Conservation (phyloP, 139 green algal species). For the Mychonastes homosphaera region DNA sequence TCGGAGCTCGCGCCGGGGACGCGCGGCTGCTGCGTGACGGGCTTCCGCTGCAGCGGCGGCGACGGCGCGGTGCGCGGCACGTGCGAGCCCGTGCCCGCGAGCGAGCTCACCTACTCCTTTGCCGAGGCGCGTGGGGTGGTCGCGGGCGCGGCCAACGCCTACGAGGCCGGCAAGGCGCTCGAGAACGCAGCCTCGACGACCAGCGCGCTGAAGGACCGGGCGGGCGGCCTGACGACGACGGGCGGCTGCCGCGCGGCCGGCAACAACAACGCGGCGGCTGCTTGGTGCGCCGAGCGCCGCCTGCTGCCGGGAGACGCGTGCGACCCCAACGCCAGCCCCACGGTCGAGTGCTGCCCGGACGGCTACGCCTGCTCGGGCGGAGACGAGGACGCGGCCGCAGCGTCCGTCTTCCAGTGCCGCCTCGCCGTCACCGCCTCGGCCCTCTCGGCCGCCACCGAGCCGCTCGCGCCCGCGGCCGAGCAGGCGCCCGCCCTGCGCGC, state of each 20-base stretch:
- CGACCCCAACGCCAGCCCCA: conserved; percentile 9
- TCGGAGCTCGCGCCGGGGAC: conserved; percentile 8
- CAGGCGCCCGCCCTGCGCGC: neutral
- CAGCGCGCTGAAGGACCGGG: no score
- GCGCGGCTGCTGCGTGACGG: conserved; percentile 13
- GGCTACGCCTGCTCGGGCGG: conserved; percentile 5
- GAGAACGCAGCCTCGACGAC: neutral
- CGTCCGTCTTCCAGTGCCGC: neutral
- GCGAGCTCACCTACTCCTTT: conserved; percentile 4
- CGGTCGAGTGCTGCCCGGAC: conserved; percentile 17
- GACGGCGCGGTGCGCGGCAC: neutral
- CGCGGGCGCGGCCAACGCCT: neutral
- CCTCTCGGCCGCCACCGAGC: neutral
- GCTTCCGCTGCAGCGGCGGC: conserved; percentile 6
- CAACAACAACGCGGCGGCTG: conserved; percentile 1
- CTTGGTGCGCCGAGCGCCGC: no score
- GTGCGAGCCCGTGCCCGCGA: conserved; percentile 1
- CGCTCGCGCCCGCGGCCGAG: neutral
- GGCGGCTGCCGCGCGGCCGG: conserved; percentile 4
- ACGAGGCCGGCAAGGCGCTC: neutral
- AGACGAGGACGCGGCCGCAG: neutral
- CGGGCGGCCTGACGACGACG: no score
- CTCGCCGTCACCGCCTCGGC: neutral
- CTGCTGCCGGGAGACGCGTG: no score
- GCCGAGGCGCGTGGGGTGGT: conserved; percentile 9